A percentile compares a stretch with the other conserved stretches of the same genome.
Conservation (phyloP, 2,329 filamentous ascomycete species). For the Massarina eburnea region DNA sequence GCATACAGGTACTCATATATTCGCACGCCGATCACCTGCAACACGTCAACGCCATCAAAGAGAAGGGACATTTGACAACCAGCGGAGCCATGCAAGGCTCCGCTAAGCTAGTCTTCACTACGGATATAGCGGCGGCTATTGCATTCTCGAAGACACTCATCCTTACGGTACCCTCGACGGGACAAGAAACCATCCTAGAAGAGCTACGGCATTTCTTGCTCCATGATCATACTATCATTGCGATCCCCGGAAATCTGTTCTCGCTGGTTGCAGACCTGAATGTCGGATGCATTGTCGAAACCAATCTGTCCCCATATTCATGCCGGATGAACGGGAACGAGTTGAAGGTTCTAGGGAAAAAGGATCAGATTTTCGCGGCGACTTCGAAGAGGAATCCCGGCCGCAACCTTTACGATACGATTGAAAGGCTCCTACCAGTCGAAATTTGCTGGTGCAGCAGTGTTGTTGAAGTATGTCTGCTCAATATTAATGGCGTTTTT, state of each 20-base stretch:
- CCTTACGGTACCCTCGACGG: conserved; percentile 14
- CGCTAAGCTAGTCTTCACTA: background rate
- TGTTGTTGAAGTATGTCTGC: conserved; percentile 25
- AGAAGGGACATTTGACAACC: background rate
- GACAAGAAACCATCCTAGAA: conserved; percentile 8
- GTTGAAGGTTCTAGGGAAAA: background rate
- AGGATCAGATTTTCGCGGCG: background rate
- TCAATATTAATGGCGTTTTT: conserved; percentile 30
- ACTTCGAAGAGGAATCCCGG: background rate
- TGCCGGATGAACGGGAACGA: background rate
- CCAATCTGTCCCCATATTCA: conserved; percentile 2
- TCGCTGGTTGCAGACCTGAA: conserved; percentile 13
- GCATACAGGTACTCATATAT: background rate
- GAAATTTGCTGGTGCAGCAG: conserved; percentile 26
- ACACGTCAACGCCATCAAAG: background rate
- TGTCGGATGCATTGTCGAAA: conserved; percentile 1
- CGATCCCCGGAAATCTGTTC: conserved; percentile 26
- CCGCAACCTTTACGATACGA: background rate
- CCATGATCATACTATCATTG: conserved; percentile 16
- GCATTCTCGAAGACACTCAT: conserved; percentile 21
- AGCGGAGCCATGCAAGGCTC: background rate
- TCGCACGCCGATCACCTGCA: background rate
- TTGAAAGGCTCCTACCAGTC: conserved; percentile 26
- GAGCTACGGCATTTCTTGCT: conserved; percentile 7
- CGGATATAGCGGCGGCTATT: conserved; percentile 20